A percentile compares a stretch with the other conserved stretches of the same genome.
Conservation (phyloP, 352 stramenopile genomes). For the Phytophthora lateralis region DNA sequence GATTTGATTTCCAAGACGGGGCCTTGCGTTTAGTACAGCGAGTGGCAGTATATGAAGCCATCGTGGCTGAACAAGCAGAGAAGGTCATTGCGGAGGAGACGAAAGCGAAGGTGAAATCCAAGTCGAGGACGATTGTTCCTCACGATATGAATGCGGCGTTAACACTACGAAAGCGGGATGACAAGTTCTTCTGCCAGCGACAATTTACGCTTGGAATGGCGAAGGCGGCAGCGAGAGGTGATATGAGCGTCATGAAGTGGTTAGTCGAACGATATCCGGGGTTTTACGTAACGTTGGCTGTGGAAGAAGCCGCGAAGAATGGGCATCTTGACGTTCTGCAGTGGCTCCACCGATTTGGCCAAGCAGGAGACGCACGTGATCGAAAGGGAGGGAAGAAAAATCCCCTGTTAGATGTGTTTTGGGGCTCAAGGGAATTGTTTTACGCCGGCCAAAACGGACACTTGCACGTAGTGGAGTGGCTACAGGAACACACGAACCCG, state of each 20-base stretch:
- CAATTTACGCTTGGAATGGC: conserved; percentile 36
- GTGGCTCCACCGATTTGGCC: conserved; percentile 31
- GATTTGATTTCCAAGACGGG: conserved; percentile 25
- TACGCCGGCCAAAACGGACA: conserved; percentile 39
- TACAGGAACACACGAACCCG: conserved; percentile 44
- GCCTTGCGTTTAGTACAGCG: conserved; percentile 31
- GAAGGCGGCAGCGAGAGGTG: conserved; percentile 31
- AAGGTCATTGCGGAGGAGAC: conserved; percentile 16
- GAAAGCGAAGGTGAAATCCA: conserved; percentile 8
- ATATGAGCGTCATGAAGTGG: conserved; percentile 40
- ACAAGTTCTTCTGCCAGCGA: conserved; percentile 34
- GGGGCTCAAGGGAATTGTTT: conserved; percentile 42
- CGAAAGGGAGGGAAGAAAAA: not conserved
- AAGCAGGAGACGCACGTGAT: conserved; percentile 17
- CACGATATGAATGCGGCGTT: conserved; percentile 21
- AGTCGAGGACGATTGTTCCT: conserved; percentile 9
- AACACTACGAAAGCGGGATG: conserved; percentile 13
- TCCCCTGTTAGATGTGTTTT: conserved; percentile 30
- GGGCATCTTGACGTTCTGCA: conserved; percentile 44
- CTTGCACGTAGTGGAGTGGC: conserved; percentile 40
- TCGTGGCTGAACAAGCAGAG: conserved; percentile 22
- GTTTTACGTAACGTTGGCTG: conserved; percentile 37
- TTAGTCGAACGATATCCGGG: conserved; percentile 30
- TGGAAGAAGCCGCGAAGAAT: conserved; percentile 36
- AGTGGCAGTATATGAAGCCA: conserved; percentile 24